These are phyloP conservation scores for Haplographium delicatum DNA, from an alignment of 495 filamentous ascomycete genomes.

Conservation along the genomic window DNA sequence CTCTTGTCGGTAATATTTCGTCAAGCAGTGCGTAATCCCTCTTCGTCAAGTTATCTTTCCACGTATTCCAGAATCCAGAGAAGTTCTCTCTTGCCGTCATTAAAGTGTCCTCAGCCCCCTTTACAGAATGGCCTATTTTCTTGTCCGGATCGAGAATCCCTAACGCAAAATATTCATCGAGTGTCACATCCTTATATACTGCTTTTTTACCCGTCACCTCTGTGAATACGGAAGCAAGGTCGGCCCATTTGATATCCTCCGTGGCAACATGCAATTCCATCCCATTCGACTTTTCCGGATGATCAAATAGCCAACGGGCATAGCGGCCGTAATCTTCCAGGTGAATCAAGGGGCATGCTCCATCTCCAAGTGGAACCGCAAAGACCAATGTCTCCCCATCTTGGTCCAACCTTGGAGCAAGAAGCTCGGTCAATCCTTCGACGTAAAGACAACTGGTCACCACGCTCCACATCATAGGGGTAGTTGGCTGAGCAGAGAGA, in stretches of 20 bases:
- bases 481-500: slow-evolving; percentile 25
- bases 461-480: slow-evolving; percentile 30
- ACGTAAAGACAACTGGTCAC: slow-evolving; percentile 30
- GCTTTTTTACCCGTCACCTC: slow-evolving; percentile 35
- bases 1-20: slow-evolving; percentile 32
- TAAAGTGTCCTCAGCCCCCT: slow-evolving; percentile 31
- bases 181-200: slow-evolving; percentile 24
- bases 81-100: slow-evolving; percentile 35
- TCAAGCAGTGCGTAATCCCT: slow-evolving; percentile 35
- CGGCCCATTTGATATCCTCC: slow-evolving; percentile 30
- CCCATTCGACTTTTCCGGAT: slow-evolving; percentile 19
- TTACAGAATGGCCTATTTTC: slow-evolving; percentile 26
- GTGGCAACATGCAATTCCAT: slow-evolving; percentile 34
- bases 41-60: slow-evolving; percentile 28
- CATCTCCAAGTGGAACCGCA: slow-evolving; percentile 23
- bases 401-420: slow-evolving; percentile 9
- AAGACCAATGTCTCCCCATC: slow-evolving; percentile 21
- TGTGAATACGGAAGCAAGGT: slow-evolving; percentile 34
- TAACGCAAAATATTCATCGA: slow-evolving; percentile 30
- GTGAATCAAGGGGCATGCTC: slow-evolving; percentile 25
- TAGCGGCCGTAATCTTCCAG: slow-evolving; percentile 28
- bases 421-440: slow-evolving; percentile 20
- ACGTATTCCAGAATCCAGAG: slow-evolving; percentile 38
- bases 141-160: slow-evolving; percentile 15
- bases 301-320: slow-evolving; percentile 25